Conservation (phyloP, 805 yeast genomes). For the Metschnikowia kunwiensis region DNA sequence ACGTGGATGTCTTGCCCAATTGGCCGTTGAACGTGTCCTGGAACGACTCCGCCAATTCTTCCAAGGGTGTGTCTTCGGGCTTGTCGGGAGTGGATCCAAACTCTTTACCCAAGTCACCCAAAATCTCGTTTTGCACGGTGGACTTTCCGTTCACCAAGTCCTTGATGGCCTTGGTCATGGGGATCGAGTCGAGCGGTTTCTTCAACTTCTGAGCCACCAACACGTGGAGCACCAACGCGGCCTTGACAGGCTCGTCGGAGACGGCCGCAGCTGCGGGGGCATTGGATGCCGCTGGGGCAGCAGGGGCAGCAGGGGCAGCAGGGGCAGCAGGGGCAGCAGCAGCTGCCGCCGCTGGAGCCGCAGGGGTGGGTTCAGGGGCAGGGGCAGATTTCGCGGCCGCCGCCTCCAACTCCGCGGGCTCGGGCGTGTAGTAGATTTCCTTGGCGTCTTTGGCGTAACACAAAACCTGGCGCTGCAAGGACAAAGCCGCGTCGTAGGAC, state of each 20-base stretch:
- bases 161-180: slow-evolving; percentile 90
- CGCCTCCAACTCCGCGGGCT: slow-evolving; percentile 52
- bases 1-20: slow-evolving; percentile 90
- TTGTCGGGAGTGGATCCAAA: slow-evolving; percentile 98
- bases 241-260: slow-evolving; percentile 88
- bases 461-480: slow-evolving; percentile 88
- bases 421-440: slow-evolving; percentile 93
- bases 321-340: slow-evolving; percentile 58
- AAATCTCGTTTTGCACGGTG: slow-evolving; percentile 95
- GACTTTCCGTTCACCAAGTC: slow-evolving; percentile 98
- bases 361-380: slow-evolving; percentile 34
- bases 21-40: slow-evolving; percentile 87
- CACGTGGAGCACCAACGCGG: slow-evolving; percentile 76
- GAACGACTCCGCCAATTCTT: slow-evolving; percentile 92
- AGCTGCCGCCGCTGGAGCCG: slow-evolving; percentile 53
- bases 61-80: slow-evolving; percentile 97
- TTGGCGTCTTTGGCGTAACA: slow-evolving; percentile 95
- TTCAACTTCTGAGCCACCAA: slow-evolving; percentile 94
- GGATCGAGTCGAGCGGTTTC: slow-evolving; percentile 80
- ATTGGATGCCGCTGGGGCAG: slow-evolving; percentile 55
- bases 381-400: slow-evolving; percentile 26
- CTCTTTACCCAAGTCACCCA: slow-evolving; percentile 98
- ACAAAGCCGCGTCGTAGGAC: slow-evolving; percentile 95
- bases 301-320: slow-evolving; percentile 50
- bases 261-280: slow-evolving; percentile 78